A percentile compares a stretch with the other conserved stretches of the same genome.
Conservation (phyloP, 352 stramenopile genomes). For the Thalassiosira mediterranea region DNA sequence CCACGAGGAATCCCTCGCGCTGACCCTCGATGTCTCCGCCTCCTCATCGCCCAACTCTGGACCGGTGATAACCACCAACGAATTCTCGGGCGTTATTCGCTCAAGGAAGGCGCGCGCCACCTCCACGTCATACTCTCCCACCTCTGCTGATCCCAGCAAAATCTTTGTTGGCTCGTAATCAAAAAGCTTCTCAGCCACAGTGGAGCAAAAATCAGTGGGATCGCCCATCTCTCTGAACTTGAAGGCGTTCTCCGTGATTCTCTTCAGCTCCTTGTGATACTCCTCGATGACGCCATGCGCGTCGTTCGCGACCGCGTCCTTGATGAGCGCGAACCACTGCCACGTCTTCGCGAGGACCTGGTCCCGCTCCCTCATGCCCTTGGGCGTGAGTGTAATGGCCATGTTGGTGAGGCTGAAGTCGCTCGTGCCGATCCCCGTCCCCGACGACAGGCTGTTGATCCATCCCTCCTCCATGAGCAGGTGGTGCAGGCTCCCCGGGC, state of each 20-base stretch:
- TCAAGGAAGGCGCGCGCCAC: slow-evolving; percentile 73
- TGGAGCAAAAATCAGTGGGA: slow-evolving; percentile 80
- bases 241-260: slow-evolving; percentile 70
- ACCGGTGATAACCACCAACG: slow-evolving; percentile 69
- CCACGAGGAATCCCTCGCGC: slow-evolving; percentile 48
- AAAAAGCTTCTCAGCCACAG: slow-evolving; percentile 72
- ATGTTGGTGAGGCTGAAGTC: slow-evolving; percentile 80
- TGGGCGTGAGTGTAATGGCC: slow-evolving; percentile 71
- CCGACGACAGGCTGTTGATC: slow-evolving; percentile 71
- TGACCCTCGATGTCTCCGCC: slow-evolving; percentile 34
- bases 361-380: slow-evolving; percentile 73
- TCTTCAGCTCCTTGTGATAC: slow-evolving; percentile 79
- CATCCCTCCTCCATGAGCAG: slow-evolving; percentile 78
- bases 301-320: slow-evolving; percentile 59
- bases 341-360: slow-evolving; percentile 77
- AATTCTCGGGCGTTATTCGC: slow-evolving; percentile 73
- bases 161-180: slow-evolving; percentile 59
- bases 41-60: slow-evolving; percentile 59
- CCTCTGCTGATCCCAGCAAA: slow-evolving; percentile 51
- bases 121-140: slow-evolving; percentile 63
- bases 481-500: slow-evolving; percentile 72
- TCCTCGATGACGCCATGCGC: slow-evolving; percentile 58
- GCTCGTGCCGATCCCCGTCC: slow-evolving; percentile 63
- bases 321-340: slow-evolving; percentile 80
- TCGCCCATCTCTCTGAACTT: slow-evolving; percentile 80